Evolutionary conservation across 805 yeast genomes (phyloP).

Genomic region (Wickerhamomyces kurtzmanii): DNA sequence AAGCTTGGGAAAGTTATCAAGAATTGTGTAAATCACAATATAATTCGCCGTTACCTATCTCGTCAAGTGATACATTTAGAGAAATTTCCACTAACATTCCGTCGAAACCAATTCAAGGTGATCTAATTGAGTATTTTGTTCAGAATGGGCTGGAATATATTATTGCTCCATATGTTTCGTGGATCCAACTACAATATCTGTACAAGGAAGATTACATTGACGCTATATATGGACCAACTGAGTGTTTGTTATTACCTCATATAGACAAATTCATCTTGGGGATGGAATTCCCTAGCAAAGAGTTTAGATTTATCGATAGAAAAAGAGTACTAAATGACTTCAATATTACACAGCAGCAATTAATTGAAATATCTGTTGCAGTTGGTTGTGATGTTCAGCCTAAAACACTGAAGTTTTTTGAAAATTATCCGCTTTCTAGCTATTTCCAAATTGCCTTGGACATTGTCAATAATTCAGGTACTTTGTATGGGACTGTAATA

Average conservation of each 20-base stretch:
- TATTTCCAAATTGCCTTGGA: conserved; percentile 22
- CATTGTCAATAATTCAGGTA: conserved; percentile 29
- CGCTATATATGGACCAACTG: conserved; percentile 79
- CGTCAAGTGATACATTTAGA: conserved; percentile 39
- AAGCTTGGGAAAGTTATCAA: conserved; percentile 31
- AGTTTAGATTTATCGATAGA: conserved; percentile 59
- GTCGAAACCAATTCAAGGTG: conserved; percentile 38
- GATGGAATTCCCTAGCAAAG: conserved; percentile 56
- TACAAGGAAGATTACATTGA: conserved; percentile 48
- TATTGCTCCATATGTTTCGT: conserved; percentile 76
- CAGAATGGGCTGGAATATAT: conserved; percentile 51
- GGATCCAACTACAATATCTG: conserved; percentile 72
- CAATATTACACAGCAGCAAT: conserved; percentile 49
- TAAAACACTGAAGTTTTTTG: conserved; percentile 39
- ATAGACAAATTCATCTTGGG: conserved; percentile 66
- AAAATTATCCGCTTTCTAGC: conserved; percentile 18
- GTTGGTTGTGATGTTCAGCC: conserved; percentile 77
- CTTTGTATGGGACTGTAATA: conserved; percentile 37
- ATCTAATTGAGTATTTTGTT: conserved; percentile 47
- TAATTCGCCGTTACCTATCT: conserved; percentile 13
- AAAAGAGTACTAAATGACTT: conserved; percentile 49
- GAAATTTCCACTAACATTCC: conserved; percentile 38
- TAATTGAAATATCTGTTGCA: conserved; percentile 66
- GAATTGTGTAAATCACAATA: conserved; percentile 11
- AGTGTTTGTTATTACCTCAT: conserved; percentile 49